Percentiles rank a stretch among this genome's conserved stretches.
phyloP scores from a whole-genome alignment of 129 eudicot genomes.

The Kitagawia praeruptora region DNA sequence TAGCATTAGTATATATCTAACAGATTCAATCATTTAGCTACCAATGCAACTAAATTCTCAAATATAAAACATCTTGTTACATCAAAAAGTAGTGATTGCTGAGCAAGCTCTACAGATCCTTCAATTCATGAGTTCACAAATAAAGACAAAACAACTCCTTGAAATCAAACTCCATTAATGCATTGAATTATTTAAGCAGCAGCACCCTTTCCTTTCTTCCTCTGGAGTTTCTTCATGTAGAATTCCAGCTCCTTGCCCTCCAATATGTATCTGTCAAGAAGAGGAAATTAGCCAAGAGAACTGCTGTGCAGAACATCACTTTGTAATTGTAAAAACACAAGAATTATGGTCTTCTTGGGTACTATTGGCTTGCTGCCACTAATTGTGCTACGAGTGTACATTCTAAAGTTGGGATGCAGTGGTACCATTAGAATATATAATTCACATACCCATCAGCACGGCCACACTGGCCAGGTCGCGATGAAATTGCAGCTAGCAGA shows the following conservation, averaged over 20 bases:
- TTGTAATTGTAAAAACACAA: background rate
- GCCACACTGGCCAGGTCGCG: constrained; percentile 43
- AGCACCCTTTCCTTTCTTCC: constrained; percentile 74
- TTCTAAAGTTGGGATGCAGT: background rate
- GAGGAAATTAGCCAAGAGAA: background rate
- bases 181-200: constrained; percentile 13
- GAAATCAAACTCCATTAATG: background rate
- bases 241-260: constrained; percentile 86
- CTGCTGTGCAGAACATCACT: no score
- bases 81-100: background rate
- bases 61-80: background rate
- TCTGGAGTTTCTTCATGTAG: constrained; percentile 70
- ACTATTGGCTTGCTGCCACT: background rate
- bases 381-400: background rate
- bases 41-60: constrained; percentile 1
- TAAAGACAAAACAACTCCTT: background rate
- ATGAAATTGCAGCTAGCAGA: constrained; percentile 32
- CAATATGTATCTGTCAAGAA: constrained; percentile 46
- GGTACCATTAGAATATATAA: background rate
- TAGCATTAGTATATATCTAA: background rate
- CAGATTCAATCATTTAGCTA: constrained; percentile 17
- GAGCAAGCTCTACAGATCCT: background rate
- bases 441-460: constrained; percentile 35
- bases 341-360: background rate
- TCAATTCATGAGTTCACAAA: background rate